Percentiles rank a stretch among this genome's conserved stretches.
Evolutionary conservation across 176 grass and related monocot species (phyloP).

Genomic region (Neostapfia colusana): DNA sequence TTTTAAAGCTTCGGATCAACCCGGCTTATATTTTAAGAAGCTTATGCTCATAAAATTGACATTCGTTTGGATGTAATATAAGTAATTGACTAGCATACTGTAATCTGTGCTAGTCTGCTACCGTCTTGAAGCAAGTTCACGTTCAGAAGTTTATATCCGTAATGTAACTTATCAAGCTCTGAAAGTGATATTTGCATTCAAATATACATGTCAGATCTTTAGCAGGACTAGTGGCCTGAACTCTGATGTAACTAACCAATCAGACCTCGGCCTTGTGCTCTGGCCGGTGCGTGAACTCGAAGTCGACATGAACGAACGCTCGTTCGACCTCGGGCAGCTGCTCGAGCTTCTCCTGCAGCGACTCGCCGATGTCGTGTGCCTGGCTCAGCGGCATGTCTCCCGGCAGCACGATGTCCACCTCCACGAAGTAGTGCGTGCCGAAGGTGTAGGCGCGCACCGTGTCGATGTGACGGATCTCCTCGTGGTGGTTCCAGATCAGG

Average conservation of each 20-base stretch:
- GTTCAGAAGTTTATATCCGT: too few species aligned
- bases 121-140: too few species aligned
- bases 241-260: not conserved
- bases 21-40: too few species aligned
- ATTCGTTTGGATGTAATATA: too few species aligned
- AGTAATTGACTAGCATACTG: too few species aligned
- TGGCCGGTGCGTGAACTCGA: conserved; percentile 66
- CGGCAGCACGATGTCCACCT: conserved; percentile 74
- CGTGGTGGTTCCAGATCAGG: conserved; percentile 84
- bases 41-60: too few species aligned
- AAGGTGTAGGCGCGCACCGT: conserved; percentile 81
- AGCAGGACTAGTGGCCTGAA: not conserved
- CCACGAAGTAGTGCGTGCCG: conserved; percentile 81
- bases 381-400: conserved; percentile 68
- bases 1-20: too few species aligned
- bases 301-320: conserved; percentile 83
- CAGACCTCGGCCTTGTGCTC: conserved; percentile 69
- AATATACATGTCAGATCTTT: not conserved
- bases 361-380: conserved; percentile 80
- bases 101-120: too few species aligned
- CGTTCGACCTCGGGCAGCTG: conserved; percentile 78
- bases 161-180: not conserved
- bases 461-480: conserved; percentile 75
- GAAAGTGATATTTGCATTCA: not conserved
- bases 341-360: conserved; percentile 84